phyloP scores from a whole-genome alignment of 2,329 filamentous ascomycete species.

The Fusarium falciforme region DNA sequence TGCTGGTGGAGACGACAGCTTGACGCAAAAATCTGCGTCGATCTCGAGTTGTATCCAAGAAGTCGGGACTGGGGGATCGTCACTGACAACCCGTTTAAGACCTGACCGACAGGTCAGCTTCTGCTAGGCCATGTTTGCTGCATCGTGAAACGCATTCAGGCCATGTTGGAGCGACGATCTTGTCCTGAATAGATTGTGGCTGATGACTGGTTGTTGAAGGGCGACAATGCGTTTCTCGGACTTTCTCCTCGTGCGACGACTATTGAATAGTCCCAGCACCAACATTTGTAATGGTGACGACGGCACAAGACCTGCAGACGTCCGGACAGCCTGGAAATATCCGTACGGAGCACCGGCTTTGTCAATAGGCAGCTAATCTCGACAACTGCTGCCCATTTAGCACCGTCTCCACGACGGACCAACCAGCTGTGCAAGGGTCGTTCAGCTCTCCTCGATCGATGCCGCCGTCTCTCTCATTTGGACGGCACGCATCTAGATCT shows the following conservation, averaged over 20 bases:
- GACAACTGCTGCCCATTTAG: background rate
- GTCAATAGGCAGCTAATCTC: background rate
- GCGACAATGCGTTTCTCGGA: background rate
- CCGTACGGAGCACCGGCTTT: background rate
- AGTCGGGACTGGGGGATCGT: constrained; percentile 6
- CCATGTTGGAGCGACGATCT: background rate
- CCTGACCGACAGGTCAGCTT: background rate
- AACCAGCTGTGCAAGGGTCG: constrained; percentile 1
- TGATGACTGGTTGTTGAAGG: background rate
- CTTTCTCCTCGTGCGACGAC: background rate
- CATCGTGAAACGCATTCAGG: constrained; percentile 3
- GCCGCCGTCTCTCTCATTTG: background rate
- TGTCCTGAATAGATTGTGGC: background rate
- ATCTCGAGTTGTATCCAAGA: constrained; percentile 1
- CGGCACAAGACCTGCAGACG: background rate
- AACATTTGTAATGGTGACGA: constrained; percentile 10
- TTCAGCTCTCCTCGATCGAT: background rate
- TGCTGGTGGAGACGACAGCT: background rate
- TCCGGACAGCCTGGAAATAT: background rate
- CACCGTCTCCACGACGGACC: background rate
- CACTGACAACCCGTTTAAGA: background rate
- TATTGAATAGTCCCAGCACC: background rate
- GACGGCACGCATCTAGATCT: constrained; percentile 8
- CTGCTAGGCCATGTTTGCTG: background rate
- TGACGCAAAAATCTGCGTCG: constrained; percentile 4